Evolutionary conservation across 495 filamentous ascomycete species (phyloP).

Genomic region (Pseudevernia furfuracea): DNA sequence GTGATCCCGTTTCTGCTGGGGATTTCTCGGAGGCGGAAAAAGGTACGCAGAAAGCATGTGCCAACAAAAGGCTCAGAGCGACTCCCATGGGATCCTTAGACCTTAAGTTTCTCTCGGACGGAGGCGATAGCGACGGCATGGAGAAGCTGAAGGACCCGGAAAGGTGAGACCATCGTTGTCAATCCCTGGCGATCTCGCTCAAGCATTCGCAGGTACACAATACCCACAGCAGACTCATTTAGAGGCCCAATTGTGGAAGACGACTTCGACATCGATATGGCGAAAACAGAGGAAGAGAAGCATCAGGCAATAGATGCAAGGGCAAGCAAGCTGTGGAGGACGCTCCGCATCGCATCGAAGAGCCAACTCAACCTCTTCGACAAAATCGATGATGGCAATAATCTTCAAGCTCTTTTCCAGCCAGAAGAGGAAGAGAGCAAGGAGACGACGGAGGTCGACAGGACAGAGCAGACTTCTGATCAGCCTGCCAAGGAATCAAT

Average conservation of each 20-base stretch:
- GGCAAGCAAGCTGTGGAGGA: constrained; percentile 81
- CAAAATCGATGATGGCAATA: constrained; percentile 74
- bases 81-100: constrained; percentile 64
- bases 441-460: constrained; percentile 29
- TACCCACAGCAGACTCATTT: constrained; percentile 51
- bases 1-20: constrained; percentile 54
- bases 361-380: constrained; percentile 70
- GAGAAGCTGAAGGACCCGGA: constrained; percentile 52
- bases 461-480: constrained; percentile 12
- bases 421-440: constrained; percentile 30
- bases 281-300: constrained; percentile 61
- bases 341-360: constrained; percentile 67
- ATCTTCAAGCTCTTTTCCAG: constrained; percentile 49
- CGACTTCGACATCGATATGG: constrained; percentile 78
- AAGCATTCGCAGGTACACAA: constrained; percentile 33
- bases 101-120: constrained; percentile 68
- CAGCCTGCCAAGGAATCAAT: constrained; percentile 5
- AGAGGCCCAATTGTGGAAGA: constrained; percentile 56
- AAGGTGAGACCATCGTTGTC: constrained; percentile 36
- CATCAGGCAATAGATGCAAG: constrained; percentile 57
- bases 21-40: constrained; percentile 60
- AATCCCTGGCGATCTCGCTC: constrained; percentile 4
- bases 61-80: constrained; percentile 56
- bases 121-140: constrained; percentile 42
- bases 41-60: constrained; percentile 54